A percentile compares a stretch with the other conserved stretches of the same genome.
Evolutionary conservation across 805 yeast species (phyloP).

Genomic region (Blastobotrys mokoenaii): DNA sequence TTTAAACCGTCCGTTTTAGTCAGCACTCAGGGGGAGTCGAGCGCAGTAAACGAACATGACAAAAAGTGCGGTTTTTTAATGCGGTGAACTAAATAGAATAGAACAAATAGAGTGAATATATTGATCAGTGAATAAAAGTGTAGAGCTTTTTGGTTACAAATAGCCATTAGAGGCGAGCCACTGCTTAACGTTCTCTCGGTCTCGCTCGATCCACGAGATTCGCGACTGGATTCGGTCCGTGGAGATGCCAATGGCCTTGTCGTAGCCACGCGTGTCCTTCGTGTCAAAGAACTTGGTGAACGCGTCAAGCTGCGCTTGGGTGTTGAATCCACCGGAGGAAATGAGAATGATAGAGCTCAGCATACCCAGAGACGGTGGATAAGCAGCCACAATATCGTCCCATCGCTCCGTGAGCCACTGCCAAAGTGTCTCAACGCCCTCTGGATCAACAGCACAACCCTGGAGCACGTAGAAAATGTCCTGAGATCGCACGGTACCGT

Average conservation of each 20-base stretch:
- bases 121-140: too few relatives aligned
- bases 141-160: too few relatives aligned
- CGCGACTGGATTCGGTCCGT: slow-evolving; percentile 46
- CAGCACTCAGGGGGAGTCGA: too few relatives aligned
- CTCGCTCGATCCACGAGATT: slow-evolving; percentile 44
- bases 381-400: slow-evolving; percentile 53
- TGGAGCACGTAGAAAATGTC: slow-evolving; percentile 72
- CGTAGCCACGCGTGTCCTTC: slow-evolving; percentile 47
- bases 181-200: slow-evolving; percentile 31
- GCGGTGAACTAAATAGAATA: too few relatives aligned
- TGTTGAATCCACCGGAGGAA: slow-evolving; percentile 54
- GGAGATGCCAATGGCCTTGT: slow-evolving; percentile 47
- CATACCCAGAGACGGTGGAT: slow-evolving; percentile 79
- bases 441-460: slow-evolving; percentile 54
- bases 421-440: slow-evolving; percentile 67
- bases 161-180: slow-evolving; percentile 33
- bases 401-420: slow-evolving; percentile 63
- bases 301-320: slow-evolving; percentile 40
- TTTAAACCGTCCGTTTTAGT: too few relatives aligned
- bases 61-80: too few relatives aligned
- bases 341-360: slow-evolving; percentile 64
- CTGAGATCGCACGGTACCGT: slow-evolving; percentile 54
- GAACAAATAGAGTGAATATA: too few relatives aligned
- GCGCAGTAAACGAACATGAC: too few relatives aligned
- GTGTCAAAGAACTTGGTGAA: slow-evolving; percentile 41